Percentiles rank a stretch among this genome's conserved stretches.
phyloP scores from a whole-genome alignment of 2,329 filamentous ascomycete species.

The Paramyrothecium roridum region DNA sequence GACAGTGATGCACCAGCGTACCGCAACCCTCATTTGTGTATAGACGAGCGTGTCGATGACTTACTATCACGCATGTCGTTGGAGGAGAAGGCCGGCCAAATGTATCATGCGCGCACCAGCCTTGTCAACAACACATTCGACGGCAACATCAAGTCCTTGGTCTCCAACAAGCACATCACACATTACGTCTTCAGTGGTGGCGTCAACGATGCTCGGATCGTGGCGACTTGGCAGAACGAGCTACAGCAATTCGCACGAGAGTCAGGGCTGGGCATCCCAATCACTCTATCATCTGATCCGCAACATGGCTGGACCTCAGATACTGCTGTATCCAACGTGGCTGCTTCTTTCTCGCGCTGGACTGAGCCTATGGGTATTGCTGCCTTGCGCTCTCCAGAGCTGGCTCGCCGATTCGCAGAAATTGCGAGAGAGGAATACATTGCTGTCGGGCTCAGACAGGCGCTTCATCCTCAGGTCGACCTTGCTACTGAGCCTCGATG shows the following conservation, averaged over 20 bases:
- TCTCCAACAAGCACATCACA: conserved; percentile 19
- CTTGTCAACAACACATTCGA: conserved; percentile 19
- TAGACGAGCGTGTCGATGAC: conserved; percentile 45
- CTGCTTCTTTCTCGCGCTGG: conserved; percentile 42
- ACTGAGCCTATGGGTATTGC: conserved; percentile 46
- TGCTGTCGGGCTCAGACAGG: conserved; percentile 34
- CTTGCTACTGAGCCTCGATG: conserved; percentile 46
- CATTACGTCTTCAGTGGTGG: conserved; percentile 44
- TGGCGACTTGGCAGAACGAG: conserved; percentile 34
- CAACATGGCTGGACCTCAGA: conserved; percentile 39
- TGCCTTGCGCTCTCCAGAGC: conserved; percentile 37
- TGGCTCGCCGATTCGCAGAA: conserved; percentile 42
- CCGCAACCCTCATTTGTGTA: conserved; percentile 13
- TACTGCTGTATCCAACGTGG: conserved; percentile 37
- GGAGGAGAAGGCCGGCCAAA: conserved; percentile 44
- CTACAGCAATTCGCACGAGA: conserved; percentile 36
- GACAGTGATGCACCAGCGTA: neutral
- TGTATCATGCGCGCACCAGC: conserved; percentile 37
- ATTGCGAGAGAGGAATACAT: conserved; percentile 42
- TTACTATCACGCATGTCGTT: conserved; percentile 42
- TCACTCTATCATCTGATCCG: conserved; percentile 45
- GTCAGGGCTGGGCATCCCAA: conserved; percentile 42
- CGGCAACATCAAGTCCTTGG: conserved; percentile 8
- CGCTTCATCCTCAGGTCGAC: conserved; percentile 48
- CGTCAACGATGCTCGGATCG: conserved; percentile 29